phyloP scores from a whole-genome alignment of 2,329 filamentous ascomycete species.

The Beauveria pseudobassiana region DNA sequence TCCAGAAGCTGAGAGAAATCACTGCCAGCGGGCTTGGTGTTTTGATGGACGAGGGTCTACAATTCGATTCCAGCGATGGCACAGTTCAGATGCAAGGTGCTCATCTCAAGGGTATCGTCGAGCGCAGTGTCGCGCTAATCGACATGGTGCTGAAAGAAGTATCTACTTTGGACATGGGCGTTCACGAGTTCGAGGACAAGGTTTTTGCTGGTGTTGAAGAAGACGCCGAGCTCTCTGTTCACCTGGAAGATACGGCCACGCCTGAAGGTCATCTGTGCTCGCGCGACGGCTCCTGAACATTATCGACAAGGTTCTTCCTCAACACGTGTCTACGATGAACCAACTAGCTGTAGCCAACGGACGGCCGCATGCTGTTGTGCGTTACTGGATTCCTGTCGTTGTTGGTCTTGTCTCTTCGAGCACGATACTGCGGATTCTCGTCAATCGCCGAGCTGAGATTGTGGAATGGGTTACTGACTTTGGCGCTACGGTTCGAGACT shows the following conservation, averaged over 20 bases:
- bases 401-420: conserved; percentile 72
- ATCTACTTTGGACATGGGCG: conserved; percentile 52
- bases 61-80: conserved; percentile 55
- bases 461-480: conserved; percentile 72
- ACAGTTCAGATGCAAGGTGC: conserved; percentile 42
- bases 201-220: conserved; percentile 57
- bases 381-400: conserved; percentile 81
- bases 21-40: conserved; percentile 83
- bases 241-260: conserved; percentile 38
- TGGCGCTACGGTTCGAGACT: conserved; percentile 73
- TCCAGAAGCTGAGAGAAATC: conserved; percentile 68
- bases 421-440: conserved; percentile 72
- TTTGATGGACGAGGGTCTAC: conserved; percentile 77
- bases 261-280: conserved; percentile 49
- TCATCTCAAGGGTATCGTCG: conserved; percentile 64
- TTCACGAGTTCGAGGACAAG: conserved; percentile 57
- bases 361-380: conserved; percentile 63
- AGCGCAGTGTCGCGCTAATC: conserved; percentile 76
- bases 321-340: conserved; percentile 52
- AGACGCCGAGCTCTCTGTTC: conserved; percentile 50
- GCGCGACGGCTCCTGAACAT: conserved; percentile 62
- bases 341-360: conserved; percentile 58
- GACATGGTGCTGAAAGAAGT: conserved; percentile 74
- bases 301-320: conserved; percentile 60
- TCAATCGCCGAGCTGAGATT: conserved; percentile 69